Base-by-base conservation (phyloP, 169 alveolate species). In the Cyclospora cayetanensis region DNA sequence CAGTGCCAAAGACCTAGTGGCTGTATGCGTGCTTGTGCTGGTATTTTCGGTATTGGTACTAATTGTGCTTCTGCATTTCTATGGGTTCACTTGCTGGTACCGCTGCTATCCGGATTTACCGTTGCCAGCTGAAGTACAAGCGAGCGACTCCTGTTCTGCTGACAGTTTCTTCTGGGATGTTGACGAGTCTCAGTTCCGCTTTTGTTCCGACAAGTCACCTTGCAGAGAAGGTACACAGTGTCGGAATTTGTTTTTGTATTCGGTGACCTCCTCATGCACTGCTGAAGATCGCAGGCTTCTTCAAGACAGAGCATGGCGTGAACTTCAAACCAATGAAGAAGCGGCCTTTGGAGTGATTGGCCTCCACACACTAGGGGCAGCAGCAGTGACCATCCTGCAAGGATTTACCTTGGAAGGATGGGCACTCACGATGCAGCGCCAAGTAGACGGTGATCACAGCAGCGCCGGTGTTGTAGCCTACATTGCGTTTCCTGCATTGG, bases 381-480 rank as follows among this genome's bases (percentile, higher is more conserved):
- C 93, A 20, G 90, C 86, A 46, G 72, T 60, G 37, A 66, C 83
- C 63, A 43, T 90, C 29, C 90, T 90, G 11, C 77, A 90, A 46
- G 85, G 93, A n/a, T 66, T 90, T 22, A 90, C 90, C 4, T 72
- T 76, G 42, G 93, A 90, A 77, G 93, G 93, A 12, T 90, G 93
- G 93, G 29, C 93, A 1, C 74, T 43, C 25, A 65, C 86, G 52
- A 90, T 90, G 93, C 76, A 90, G 42, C 85, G 74, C 34, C 89
- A 41, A 31, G 93, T 83, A 7, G 76, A 90, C 42, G 90, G 93
- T 2, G 93, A 90, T 42, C 27, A 37, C 50, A 46, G 68, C 31
- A 66, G 43, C 80, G 29, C 68, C 63, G 93, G 93, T 43, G n/a
- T 60, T 29, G 55, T 90, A 4, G 53, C 70, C 11, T 77, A 76